Evolutionary conservation across 257 asterid species (phyloP).

Genomic region (Salvia miltiorrhiza): DNA sequence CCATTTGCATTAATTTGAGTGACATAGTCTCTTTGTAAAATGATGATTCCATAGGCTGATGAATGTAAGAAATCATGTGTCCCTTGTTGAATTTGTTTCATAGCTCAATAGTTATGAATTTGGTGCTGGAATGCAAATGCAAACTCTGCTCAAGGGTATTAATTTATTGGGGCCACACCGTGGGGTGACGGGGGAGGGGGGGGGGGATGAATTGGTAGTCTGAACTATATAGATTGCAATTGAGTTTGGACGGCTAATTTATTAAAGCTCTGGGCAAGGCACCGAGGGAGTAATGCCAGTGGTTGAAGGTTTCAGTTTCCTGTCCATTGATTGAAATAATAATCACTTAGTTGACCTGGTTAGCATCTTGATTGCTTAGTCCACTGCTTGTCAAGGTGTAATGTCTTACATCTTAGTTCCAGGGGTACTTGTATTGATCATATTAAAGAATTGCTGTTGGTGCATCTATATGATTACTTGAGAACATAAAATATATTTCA

Average conservation of each 20-base stretch:
- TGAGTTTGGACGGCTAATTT: not conserved
- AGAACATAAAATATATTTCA: conserved; percentile 5
- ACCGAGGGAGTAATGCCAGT: not conserved
- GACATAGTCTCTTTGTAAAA: not conserved
- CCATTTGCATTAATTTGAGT: not conserved
- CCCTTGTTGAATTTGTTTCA: too few species aligned
- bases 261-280: not conserved
- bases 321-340: conserved; percentile 6
- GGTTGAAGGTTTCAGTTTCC: conserved; percentile 14
- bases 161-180: too few species aligned
- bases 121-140: too few species aligned
- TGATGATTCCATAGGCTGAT: not conserved
- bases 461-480: conserved; percentile 11
- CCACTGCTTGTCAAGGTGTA: not conserved
- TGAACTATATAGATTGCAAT: not conserved
- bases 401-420: not conserved
- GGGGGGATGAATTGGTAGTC: too few species aligned
- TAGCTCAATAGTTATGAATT: too few species aligned
- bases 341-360: not conserved
- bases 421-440: not conserved
- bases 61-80: not conserved
- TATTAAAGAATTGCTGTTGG: not conserved
- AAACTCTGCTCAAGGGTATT: too few species aligned
- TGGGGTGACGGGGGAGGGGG: too few species aligned
- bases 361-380: not conserved